Evolutionary conservation across 345 rosid species (phyloP).

Genomic region (Cochlearia excelsa): DNA sequence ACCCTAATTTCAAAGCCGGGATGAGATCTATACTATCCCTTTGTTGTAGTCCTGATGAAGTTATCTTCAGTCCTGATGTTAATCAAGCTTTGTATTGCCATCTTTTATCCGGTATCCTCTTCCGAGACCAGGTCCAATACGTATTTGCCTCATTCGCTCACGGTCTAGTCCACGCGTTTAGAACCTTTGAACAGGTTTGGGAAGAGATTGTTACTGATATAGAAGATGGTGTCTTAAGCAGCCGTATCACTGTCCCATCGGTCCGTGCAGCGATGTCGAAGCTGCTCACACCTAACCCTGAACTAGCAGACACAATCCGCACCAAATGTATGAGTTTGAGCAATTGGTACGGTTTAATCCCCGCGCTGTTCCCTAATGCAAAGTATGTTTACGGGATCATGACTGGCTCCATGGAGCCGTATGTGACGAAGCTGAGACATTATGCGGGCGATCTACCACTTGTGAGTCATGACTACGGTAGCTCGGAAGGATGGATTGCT

Average conservation of each 20-base stretch:
- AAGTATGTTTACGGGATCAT: conserved; percentile 94
- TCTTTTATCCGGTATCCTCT: conserved; percentile 85
- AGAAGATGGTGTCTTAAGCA: conserved; percentile 51
- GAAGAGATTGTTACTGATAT: conserved; percentile 71
- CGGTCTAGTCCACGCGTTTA: conserved; percentile 71
- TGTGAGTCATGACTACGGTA: conserved; percentile 82
- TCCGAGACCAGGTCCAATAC: conserved; percentile 59
- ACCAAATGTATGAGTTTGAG: conserved; percentile 63
- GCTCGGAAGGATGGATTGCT: conserved; percentile 97
- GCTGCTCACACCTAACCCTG: conserved; percentile 68
- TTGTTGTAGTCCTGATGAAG: conserved; percentile 90
- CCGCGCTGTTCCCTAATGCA: conserved; percentile 76
- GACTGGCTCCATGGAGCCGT: conserved; percentile 98
- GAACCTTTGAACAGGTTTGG: conserved; percentile 84
- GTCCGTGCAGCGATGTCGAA: conserved; percentile 63
- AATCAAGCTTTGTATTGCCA: conserved; percentile 89
- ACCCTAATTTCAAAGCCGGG: conserved; percentile 50
- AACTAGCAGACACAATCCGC: conserved; percentile 58
- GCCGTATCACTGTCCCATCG: conserved; percentile 53
- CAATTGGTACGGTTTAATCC: conserved; percentile 88
- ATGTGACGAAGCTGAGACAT: conserved; percentile 73
- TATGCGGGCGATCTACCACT: conserved; percentile 78
- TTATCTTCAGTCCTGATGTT: conserved; percentile 85
- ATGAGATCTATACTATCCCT: conserved; percentile 62
- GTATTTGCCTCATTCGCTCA: conserved; percentile 82